phyloP scores from a whole-genome alignment of 495 filamentous ascomycete species.

The Neurospora sp. region DNA sequence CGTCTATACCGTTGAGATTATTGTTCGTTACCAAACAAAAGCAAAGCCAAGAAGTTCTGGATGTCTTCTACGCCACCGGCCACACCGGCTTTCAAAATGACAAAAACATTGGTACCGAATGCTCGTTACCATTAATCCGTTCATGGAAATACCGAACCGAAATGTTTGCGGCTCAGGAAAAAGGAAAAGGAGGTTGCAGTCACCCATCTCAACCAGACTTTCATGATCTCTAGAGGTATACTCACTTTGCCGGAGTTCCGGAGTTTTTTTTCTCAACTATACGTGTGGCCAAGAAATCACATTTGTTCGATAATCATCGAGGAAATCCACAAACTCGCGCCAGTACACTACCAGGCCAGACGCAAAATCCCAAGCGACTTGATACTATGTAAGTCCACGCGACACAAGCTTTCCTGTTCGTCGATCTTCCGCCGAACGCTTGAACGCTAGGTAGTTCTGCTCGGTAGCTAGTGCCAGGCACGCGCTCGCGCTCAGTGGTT shows the following conservation, averaged over 20 bases:
- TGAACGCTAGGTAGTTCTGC: neutral
- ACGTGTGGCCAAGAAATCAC: neutral
- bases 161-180: too few relatives aligned
- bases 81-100: neutral
- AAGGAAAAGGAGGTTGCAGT: neutral
- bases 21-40: too few relatives aligned
- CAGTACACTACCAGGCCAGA: neutral
- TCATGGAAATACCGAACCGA: neutral
- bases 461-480: neutral
- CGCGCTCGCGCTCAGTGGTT: neutral
- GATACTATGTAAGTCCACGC: neutral
- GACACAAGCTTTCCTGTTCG: neutral
- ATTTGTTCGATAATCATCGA: neutral
- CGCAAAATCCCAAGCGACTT: neutral
- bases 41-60: neutral
- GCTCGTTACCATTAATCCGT: neutral
- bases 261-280: neutral
- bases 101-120: neutral
- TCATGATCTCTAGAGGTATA: neutral
- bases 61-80: neutral
- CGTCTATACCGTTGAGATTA: too few relatives aligned
- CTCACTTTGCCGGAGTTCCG: neutral
- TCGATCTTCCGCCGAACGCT: neutral
- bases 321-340: neutral
- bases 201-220: neutral